phyloP scores from a whole-genome alignment of 164 flowering plant species.

The Sextonia rubra region DNA sequence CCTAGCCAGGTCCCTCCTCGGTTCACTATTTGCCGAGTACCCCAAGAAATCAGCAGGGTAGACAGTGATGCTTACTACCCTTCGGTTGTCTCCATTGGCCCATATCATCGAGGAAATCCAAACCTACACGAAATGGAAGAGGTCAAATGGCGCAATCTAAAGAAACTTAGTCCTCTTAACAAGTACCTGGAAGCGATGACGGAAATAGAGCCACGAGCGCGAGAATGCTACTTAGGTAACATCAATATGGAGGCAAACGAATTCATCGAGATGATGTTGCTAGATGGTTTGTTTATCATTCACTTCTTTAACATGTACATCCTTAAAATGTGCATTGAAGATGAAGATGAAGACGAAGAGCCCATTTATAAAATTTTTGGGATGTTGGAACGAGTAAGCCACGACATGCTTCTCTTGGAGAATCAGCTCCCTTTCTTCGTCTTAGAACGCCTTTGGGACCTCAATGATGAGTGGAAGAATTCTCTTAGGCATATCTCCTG shows the following conservation, averaged over 20 bases:
- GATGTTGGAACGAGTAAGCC: not conserved
- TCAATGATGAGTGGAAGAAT: too few relatives aligned
- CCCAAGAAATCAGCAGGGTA: not conserved
- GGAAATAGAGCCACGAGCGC: not conserved
- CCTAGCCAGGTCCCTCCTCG: not conserved
- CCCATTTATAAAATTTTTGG: too few relatives aligned
- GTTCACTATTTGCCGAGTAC: not conserved
- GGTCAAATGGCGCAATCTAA: not conserved
- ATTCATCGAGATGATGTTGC: too few relatives aligned
- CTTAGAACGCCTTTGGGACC: not conserved
- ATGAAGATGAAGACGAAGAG: not conserved
- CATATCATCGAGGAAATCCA: not conserved
- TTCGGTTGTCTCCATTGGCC: not conserved
- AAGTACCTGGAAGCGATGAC: too few relatives aligned
- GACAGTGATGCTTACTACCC: not conserved
- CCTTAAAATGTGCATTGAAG: not conserved
- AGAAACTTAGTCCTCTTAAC: not conserved
- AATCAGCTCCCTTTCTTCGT: constrained; percentile 6
- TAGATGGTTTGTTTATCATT: too few relatives aligned
- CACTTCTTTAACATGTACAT: not conserved
- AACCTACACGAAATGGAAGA: not conserved
- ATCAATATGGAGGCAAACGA: not conserved
- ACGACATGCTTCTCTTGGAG: not conserved
- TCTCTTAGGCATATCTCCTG: too few relatives aligned
- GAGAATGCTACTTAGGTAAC: not conserved